These are phyloP conservation scores for Grosmannia penicillata DNA, from an alignment of 2,329 filamentous ascomycete species.

Conservation along the genomic window DNA sequence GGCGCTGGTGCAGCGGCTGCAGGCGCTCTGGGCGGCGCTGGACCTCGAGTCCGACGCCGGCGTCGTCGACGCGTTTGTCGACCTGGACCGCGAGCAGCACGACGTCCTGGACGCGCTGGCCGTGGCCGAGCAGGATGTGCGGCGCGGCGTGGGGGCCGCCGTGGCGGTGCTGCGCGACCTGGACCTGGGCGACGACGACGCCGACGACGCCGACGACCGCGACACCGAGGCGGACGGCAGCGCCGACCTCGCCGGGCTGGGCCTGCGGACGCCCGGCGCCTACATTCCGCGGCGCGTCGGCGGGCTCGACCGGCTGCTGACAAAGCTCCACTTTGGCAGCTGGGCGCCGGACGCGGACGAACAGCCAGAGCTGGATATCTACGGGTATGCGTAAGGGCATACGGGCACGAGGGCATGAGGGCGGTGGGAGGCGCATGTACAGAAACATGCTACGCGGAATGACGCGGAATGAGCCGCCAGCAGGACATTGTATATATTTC, in stretches of 20 bases:
- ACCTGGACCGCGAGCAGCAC: conserved; percentile 57
- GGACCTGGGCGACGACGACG: conserved; percentile 22
- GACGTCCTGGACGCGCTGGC: conserved; percentile 52
- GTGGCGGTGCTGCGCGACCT: conserved; percentile 37
- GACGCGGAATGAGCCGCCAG: too few relatives aligned
- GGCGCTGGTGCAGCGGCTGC: conserved; percentile 59
- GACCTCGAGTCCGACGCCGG: conserved; percentile 75
- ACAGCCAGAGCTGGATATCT: conserved; percentile 9
- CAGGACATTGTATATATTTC: too few relatives aligned
- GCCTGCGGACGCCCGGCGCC: conserved; percentile 25
- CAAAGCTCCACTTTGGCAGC: conserved; percentile 69
- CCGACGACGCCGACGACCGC: conserved; percentile 20
- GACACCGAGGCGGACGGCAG: conserved; percentile 15
- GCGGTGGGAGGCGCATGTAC: too few relatives aligned
- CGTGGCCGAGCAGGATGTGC: conserved; percentile 48
- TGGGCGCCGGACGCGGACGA: conserved; percentile 23
- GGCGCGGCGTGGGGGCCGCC: conserved; percentile 51
- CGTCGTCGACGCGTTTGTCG: conserved; percentile 60
- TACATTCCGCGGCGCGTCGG: conserved; percentile 63
- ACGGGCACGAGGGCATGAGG: background rate
- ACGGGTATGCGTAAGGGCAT: too few relatives aligned
- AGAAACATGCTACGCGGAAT: too few relatives aligned
- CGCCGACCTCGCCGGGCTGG: conserved; percentile 14
- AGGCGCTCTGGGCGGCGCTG: conserved; percentile 60
- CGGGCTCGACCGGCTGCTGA: conserved; percentile 70